Evolutionary conservation across 108 stramenopile species (phyloP).

Genomic region (Conticribra weissflogii): DNA sequence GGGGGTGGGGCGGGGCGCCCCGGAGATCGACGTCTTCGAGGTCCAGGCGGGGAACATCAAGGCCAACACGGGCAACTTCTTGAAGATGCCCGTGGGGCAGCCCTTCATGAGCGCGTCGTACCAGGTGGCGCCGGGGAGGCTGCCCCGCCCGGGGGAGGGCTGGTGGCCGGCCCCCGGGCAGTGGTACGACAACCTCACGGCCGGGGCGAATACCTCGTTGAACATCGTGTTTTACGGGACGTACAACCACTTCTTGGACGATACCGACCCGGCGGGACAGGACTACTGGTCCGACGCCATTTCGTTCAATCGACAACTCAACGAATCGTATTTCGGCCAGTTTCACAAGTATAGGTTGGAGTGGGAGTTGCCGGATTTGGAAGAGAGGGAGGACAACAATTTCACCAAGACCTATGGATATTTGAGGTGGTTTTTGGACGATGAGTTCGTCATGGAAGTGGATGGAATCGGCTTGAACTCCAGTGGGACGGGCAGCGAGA

Average conservation of each 20-base stretch:
- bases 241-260: slow-evolving; percentile 86
- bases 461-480: slow-evolving; percentile 66
- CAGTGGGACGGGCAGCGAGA: slow-evolving; percentile 74
- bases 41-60: slow-evolving; percentile 79
- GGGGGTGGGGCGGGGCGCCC: slow-evolving; percentile 91
- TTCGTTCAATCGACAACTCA: slow-evolving; percentile 86
- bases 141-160: slow-evolving; percentile 77
- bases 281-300: slow-evolving; percentile 96
- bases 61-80: slow-evolving; percentile 66
- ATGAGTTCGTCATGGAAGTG: slow-evolving; percentile 77
- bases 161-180: slow-evolving; percentile 88
- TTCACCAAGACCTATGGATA: slow-evolving; percentile 59
- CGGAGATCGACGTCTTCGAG: slow-evolving; percentile 98
- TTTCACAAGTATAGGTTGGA: slow-evolving; percentile 92
- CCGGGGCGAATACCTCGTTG: slow-evolving; percentile 77
- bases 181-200: slow-evolving; percentile 90
- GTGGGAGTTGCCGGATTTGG: slow-evolving; percentile 86
- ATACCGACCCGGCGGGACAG: slow-evolving; percentile 61
- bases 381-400: slow-evolving; percentile 35
- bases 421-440: slow-evolving; percentile 93
- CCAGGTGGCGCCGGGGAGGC: slow-evolving; percentile 88
- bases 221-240: slow-evolving; percentile 95
- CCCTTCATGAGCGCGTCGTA: slow-evolving; percentile 86
- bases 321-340: slow-evolving; percentile 74
- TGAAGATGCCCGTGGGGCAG: slow-evolving; percentile 80